These are phyloP conservation scores for Starmerella floris DNA, from an alignment of 805 yeast genomes.

Conservation along the genomic window DNA sequence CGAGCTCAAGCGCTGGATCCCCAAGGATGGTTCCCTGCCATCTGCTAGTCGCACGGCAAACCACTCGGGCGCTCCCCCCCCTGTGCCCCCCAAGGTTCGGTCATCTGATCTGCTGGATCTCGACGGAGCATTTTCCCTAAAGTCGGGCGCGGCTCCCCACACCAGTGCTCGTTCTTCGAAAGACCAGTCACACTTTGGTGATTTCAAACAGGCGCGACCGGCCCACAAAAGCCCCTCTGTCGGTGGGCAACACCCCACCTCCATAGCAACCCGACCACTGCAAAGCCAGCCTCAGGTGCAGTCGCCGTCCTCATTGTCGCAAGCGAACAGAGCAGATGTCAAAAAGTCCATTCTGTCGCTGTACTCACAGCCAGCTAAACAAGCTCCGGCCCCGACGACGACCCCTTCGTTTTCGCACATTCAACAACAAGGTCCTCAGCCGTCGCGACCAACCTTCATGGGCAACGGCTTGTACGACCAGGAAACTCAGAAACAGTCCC, in stretches of 20 bases:
- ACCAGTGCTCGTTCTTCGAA: neutral
- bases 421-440: too few species aligned
- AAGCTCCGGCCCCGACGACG: conserved; percentile 10
- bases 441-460: too few species aligned
- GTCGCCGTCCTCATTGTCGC: conserved; percentile 16
- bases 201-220: neutral
- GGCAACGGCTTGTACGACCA: too few species aligned
- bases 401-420: too few species aligned
- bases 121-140: conserved; percentile 6
- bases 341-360: conserved; percentile 84
- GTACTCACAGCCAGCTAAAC: conserved; percentile 36
- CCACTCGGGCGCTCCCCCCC: conserved; percentile 4
- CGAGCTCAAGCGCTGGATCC: conserved; percentile 78
- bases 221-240: neutral
- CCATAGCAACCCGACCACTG: too few species aligned
- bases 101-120: conserved; percentile 16
- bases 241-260: neutral
- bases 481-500: too few species aligned
- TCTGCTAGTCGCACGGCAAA: conserved; percentile 11
- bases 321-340: conserved; percentile 56
- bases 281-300: conserved; percentile 4
- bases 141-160: neutral
- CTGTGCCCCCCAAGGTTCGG: conserved; percentile 1
- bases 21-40: conserved; percentile 24
- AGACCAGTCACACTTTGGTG: neutral